phyloP scores from a whole-genome alignment of 805 yeast species.

The Sugiyamaella chiloensis region DNA sequence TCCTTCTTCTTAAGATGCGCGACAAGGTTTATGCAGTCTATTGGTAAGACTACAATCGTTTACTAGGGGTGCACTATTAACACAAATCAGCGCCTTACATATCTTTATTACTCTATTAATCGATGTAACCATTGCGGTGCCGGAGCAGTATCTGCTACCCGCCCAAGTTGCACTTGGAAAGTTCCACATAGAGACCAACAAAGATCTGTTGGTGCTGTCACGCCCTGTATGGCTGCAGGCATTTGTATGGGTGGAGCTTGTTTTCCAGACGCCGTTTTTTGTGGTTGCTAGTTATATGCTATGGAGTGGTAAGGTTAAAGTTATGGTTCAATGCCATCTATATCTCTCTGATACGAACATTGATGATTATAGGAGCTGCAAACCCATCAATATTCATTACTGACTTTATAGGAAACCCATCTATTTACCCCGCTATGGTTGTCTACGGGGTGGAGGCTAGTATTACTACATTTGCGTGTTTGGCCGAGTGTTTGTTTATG shows the following conservation, averaged over 20 bases:
- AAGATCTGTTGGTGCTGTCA: conserved; percentile 62
- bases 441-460: conserved; percentile 82
- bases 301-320: conserved; percentile 34
- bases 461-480: conserved; percentile 72
- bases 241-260: conserved; percentile 69
- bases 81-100: conserved; percentile 48
- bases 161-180: conserved; percentile 50
- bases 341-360: background rate
- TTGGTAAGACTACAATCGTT: conserved; percentile 25
- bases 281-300: conserved; percentile 48
- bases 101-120: conserved; percentile 71
- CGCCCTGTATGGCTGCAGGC: conserved; percentile 70
- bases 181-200: conserved; percentile 61
- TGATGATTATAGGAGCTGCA: too few species aligned
- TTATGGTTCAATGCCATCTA: conserved; percentile 1
- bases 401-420: background rate
- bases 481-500: conserved; percentile 30
- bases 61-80: background rate
- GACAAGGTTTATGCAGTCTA: conserved; percentile 29
- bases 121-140: conserved; percentile 71
- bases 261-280: conserved; percentile 80
- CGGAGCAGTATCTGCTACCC: conserved; percentile 43
- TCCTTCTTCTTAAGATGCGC: conserved; percentile 4
- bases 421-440: conserved; percentile 43
- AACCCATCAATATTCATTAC: too few species aligned